Base-by-base conservation (phyloP, 208 protist genomes). In the Wallacemonas rigidus region DNA sequence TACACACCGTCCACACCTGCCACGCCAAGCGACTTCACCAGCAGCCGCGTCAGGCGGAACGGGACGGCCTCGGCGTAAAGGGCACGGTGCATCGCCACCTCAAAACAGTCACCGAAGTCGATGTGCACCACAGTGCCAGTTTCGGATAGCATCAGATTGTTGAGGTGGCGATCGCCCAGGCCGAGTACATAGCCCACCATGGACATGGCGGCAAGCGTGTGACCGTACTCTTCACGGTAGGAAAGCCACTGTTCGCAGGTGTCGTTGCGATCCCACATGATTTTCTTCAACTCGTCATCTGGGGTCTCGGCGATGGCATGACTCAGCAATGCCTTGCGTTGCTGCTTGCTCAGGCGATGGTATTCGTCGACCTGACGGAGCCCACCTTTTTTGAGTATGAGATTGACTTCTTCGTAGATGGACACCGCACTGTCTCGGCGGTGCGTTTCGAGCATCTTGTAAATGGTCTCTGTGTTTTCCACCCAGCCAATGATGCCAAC, bases 101-200 rank as follows among this genome's bases (percentile, higher is more conserved):
- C 99, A 76, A 99, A 99, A 81, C 99, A 99, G 87, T 99, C 99
- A 65, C 99, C 99, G 89, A 99, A 99, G 89, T 99, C 99, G 83
- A 99, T 99, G 89, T 99, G 99, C 17, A 99, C 88, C 26, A 99
- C 95, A 39, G 98, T 97, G 67, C 99, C 99, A 17, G 92, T 89
- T 38, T 98, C 92, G 73, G 99, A 90, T 3, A 99, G 82, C 99
- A 99, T 99, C 1, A 99, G 82, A 82, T 99, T 99, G 75, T 93
- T 98, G 38, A 99, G 98, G 82, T 99, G 99, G 9, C 99, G 92
- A 84, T 99, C 99, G 55, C 99, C 99, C 6, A 99, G 89, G 5
- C 99, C 99, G 1, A 99, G 87, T 36, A 99, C 97, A 78, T 99
- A 99, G 51, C 98, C 98, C 7, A 98, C 98, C 92, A 99, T 99